phyloP scores from a whole-genome alignment of 805 yeast species.

The Priceomyces haplophilus region DNA sequence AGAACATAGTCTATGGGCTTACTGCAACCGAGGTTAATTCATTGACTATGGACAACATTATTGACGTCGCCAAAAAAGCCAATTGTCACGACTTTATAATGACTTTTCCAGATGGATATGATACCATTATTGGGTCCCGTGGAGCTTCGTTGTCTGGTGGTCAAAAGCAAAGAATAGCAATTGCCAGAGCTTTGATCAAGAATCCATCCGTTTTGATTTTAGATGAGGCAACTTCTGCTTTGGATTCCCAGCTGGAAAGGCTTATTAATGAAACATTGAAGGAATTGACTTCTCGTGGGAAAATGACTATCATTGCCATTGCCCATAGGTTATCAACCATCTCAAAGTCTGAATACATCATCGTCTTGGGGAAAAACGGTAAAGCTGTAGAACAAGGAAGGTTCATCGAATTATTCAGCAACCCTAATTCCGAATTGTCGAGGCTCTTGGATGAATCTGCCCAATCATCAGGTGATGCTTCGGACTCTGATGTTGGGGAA shows the following conservation, averaged over 20 bases:
- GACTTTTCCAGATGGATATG: conserved; percentile 58
- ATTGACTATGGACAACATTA: conserved; percentile 41
- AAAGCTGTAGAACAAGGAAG: conserved; percentile 40
- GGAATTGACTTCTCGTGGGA: conserved; percentile 34
- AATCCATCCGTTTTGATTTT: conserved; percentile 60
- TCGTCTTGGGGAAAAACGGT: conserved; percentile 42
- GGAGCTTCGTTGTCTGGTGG: conserved; percentile 69
- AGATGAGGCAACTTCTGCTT: conserved; percentile 70
- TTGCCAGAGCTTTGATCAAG: conserved; percentile 70
- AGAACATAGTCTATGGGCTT: conserved; percentile 54
- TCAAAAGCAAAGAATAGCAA: conserved; percentile 73
- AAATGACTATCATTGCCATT: conserved; percentile 42
- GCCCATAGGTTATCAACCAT: conserved; percentile 46
- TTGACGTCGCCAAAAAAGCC: conserved; percentile 47
- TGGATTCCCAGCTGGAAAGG: conserved; percentile 51
- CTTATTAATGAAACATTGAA: conserved; percentile 41
- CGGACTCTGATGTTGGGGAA: conserved; percentile 24
- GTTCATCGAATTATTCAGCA: conserved; percentile 38
- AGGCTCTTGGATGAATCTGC: conserved; percentile 38
- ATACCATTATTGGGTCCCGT: conserved; percentile 53
- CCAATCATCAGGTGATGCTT: conserved; percentile 13
- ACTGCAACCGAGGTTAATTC: conserved; percentile 33
- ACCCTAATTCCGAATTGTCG: conserved; percentile 40
- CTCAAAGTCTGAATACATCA: conserved; percentile 42
- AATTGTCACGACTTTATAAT: conserved; percentile 56